Percentiles rank a stretch among this genome's conserved stretches.
Conservation (phyloP, 2,329 filamentous ascomycete species). For the Coniochaeta sp. region DNA sequence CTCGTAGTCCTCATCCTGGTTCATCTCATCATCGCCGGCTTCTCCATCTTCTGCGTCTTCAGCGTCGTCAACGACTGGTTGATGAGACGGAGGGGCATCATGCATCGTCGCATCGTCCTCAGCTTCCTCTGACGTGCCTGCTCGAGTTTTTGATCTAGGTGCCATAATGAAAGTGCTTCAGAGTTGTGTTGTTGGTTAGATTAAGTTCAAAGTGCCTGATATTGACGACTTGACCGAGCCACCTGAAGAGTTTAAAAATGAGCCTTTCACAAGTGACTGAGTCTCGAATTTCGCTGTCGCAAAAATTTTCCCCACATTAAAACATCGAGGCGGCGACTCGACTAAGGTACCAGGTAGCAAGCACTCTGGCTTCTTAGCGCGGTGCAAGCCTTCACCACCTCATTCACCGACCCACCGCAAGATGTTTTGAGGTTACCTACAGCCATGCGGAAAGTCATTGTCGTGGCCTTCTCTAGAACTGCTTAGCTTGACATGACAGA, state of each 20-base stretch:
- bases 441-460: not conserved
- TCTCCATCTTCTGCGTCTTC: conserved; percentile 22
- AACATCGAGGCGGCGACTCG: not conserved
- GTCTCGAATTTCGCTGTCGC: not conserved
- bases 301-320: not conserved
- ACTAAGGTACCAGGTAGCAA: no score
- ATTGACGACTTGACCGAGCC: not conserved
- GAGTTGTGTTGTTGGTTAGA: not conserved
- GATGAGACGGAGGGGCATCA: conserved; percentile 1
- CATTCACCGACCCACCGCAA: not conserved
- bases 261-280: not conserved
- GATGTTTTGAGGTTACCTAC: no score
- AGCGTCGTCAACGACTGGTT: conserved; percentile 2
- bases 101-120: not conserved
- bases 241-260: not conserved
- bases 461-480: not conserved
- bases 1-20: conserved; percentile 22
- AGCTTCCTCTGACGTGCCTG: not conserved
- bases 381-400: not conserved
- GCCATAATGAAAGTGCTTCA: not conserved
- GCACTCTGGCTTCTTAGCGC: not conserved
- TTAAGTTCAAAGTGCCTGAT: no score
- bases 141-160: not conserved
- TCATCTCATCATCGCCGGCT: conserved; percentile 17
- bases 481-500: not conserved